A percentile compares a stretch with the other conserved stretches of the same genome.
Evolutionary conservation across 768 basidiomycete genomes (phyloP).

Genomic region (Mycena galericulata): DNA sequence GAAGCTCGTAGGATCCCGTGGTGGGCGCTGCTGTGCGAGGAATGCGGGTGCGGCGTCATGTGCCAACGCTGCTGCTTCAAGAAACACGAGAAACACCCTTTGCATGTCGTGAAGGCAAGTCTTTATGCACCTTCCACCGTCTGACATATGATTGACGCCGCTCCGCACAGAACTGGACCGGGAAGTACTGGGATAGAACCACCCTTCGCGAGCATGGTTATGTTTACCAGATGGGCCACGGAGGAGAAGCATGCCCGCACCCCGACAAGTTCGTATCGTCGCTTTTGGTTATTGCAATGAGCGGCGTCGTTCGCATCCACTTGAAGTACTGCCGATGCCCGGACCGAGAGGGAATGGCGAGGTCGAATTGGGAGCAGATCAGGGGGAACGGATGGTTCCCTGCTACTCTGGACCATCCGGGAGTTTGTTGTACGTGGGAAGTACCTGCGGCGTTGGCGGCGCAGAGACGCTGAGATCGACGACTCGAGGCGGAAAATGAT

Average conservation of each 20-base stretch:
- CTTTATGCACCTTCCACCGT: too few relatives aligned
- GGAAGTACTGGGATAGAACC: background rate
- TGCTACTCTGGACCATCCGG: background rate
- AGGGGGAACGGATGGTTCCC: background rate
- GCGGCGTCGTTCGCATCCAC: background rate
- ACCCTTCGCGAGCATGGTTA: background rate
- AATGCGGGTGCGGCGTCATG: too few relatives aligned
- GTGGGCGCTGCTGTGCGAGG: too few relatives aligned
- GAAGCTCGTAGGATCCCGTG: too few relatives aligned
- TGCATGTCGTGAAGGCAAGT: background rate
- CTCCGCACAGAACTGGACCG: background rate
- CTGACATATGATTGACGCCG: too few relatives aligned
- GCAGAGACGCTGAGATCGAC: too few relatives aligned
- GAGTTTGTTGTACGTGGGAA: background rate
- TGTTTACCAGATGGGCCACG: constrained; percentile 1
- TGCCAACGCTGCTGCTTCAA: too few relatives aligned
- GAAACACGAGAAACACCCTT: background rate
- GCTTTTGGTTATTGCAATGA: background rate
- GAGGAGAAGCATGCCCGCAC: background rate
- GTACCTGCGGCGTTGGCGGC: too few relatives aligned
- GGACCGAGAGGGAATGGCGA: background rate
- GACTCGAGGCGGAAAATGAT: too few relatives aligned
- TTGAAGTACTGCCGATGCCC: background rate
- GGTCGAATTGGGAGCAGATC: background rate
- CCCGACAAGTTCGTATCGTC: background rate